Conservation (phyloP, 768 basidiomycete species). For the Rhizopogon vinicolor region DNA sequence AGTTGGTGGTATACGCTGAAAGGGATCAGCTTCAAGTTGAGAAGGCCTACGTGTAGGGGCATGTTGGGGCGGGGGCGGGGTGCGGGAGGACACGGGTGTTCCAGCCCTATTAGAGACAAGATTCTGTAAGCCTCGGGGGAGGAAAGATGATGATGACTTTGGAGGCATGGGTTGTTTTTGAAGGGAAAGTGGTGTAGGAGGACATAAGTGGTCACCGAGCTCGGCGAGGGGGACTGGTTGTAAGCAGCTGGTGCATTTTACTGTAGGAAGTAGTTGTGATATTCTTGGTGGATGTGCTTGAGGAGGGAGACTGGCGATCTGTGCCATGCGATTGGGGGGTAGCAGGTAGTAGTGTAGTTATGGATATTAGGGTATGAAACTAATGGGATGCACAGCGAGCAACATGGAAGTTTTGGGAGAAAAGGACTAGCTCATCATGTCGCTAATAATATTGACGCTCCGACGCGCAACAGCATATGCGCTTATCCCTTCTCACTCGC, state of each 20-base stretch:
- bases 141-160: conserved; percentile 37
- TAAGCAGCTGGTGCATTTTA: conserved; percentile 81
- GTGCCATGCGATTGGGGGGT: conserved; percentile 14
- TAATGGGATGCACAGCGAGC: background rate
- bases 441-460: no score
- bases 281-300: conserved; percentile 17
- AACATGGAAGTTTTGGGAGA: background rate
- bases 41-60: conserved; percentile 9
- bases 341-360: background rate
- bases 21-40: conserved; percentile 20
- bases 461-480: no score
- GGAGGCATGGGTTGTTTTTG: conserved; percentile 34
- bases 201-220: conserved; percentile 78
- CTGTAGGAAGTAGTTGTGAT: conserved; percentile 73
- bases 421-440: no score
- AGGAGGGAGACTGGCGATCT: conserved; percentile 5
- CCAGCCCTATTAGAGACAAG: conserved; percentile 29
- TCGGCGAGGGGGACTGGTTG: conserved; percentile 64
- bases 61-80: conserved; percentile 3
- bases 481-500: no score
- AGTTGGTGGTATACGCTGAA: conserved; percentile 20
- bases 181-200: conserved; percentile 37
- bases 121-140: conserved; percentile 47
- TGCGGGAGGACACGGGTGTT: conserved; percentile 6
- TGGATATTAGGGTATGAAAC: conserved; percentile 1